Conservation (phyloP, 441 rosid species). For the Gossypium aridum region DNA sequence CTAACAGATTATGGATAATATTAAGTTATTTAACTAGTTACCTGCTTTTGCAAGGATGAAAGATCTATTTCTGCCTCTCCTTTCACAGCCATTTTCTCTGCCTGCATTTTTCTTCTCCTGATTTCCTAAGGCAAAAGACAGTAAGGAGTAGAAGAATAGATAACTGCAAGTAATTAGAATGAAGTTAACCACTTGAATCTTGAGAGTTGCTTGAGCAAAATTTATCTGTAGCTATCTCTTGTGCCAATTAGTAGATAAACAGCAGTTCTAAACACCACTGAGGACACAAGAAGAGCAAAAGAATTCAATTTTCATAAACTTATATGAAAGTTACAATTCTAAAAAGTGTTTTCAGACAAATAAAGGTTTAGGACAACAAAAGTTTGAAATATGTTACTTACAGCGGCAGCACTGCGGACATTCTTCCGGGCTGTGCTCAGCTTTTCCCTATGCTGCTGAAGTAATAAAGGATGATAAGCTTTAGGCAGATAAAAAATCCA, state of each 20-base stretch:
- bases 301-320: neutral
- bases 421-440: slow-evolving; percentile 45
- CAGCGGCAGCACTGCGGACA: slow-evolving; percentile 39
- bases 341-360: neutral
- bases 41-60: slow-evolving; percentile 30
- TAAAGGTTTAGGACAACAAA: neutral
- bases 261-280: neutral
- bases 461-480: slow-evolving; percentile 82
- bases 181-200: neutral
- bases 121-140: slow-evolving; percentile 26
- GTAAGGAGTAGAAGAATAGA: slow-evolving; percentile 9
- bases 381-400: slow-evolving; percentile 30
- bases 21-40: slow-evolving; percentile 6
- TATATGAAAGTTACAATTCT: neutral
- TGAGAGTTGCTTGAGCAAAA: neutral
- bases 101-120: slow-evolving; percentile 31
- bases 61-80: slow-evolving; percentile 24
- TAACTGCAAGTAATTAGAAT: slow-evolving; percentile 7
- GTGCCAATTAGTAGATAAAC: slow-evolving; percentile 2
- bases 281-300: neutral
- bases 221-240: slow-evolving; percentile 2
- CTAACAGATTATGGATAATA: slow-evolving; percentile 5
- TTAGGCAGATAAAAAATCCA: slow-evolving; percentile 77
- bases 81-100: slow-evolving; percentile 19
- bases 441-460: slow-evolving; percentile 71